Base-by-base conservation (phyloP, 106 monocot genomes). In the Cymbidium sinense region DNA sequence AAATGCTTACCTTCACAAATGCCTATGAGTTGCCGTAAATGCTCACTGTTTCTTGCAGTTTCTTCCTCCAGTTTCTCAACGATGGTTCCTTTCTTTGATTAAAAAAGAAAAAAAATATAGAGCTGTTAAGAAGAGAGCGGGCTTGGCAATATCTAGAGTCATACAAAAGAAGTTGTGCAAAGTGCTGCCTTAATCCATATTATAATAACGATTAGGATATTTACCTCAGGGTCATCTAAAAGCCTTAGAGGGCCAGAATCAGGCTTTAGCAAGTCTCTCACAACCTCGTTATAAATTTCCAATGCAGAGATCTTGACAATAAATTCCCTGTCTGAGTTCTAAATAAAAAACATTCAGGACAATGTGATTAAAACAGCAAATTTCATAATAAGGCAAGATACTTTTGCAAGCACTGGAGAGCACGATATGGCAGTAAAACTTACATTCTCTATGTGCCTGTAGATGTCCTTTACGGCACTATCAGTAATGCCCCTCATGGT, bases 271-370 rank as follows among this genome's bases (percentile, higher is more conserved):
- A 99, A 82, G 82, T 99, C 99, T 69, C 80, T 82, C 50, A 99
- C 95, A 77, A 89, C 69, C 85, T 99, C 99, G 81, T 99, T 99
- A 77, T 99, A 99, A 34, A 99, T 99, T 81, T 99, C 99, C 84
- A 99, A 69, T 37, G 95, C 99, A 70, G 99, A 99, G 36, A 99
- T 89, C 78, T 88, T 99, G 74, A 99, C 91, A 6, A 80, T 70
- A 58, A 93, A 99, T 6, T 87, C 78, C 79, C 93, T 87, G 33
- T 91, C 95, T 55, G 95, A 84, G 62, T 54, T 89, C 99, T 99
- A 79, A 19, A 84, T 8, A 64, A 41, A 12, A 75, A 19, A 80
- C 58, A 64, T 8, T 41, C 7, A 25, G 18, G 29, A 51, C 47
- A 74, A 51, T 19, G 1, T 33, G 7, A 0, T 27, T 2, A 55